Percentiles rank a stretch among this genome's conserved stretches.
Evolutionary conservation across 2,329 filamentous ascomycete genomes (phyloP).

Genomic region (Alternaria sp.): DNA sequence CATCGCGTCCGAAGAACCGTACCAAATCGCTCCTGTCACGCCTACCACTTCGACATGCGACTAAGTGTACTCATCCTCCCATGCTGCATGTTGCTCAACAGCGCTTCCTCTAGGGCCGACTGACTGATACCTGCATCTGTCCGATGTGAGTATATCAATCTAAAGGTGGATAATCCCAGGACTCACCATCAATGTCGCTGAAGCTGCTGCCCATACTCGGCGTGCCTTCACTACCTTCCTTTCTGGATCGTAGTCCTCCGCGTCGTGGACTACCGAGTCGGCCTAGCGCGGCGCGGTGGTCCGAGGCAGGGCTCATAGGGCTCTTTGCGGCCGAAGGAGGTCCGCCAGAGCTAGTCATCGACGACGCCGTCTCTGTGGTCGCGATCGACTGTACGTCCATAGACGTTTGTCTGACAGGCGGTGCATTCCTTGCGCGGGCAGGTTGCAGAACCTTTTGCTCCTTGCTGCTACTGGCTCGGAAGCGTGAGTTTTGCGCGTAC

Average conservation of each 20-base stretch:
- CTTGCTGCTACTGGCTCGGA: slow-evolving; percentile 2
- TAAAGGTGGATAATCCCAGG: background rate
- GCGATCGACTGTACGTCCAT: slow-evolving; percentile 28
- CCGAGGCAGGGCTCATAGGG: slow-evolving; percentile 54
- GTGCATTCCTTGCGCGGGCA: slow-evolving; percentile 5
- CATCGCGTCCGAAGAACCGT: background rate
- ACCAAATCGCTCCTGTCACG: slow-evolving; percentile 45
- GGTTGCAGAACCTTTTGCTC: slow-evolving; percentile 15
- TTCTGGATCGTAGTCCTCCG: slow-evolving; percentile 20
- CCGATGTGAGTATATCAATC: slow-evolving; percentile 6
- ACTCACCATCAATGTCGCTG: slow-evolving; percentile 77
- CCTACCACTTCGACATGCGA: slow-evolving; percentile 61
- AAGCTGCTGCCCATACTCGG: slow-evolving; percentile 72
- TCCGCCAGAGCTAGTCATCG: slow-evolving; percentile 57
- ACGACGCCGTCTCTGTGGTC: slow-evolving; percentile 52
- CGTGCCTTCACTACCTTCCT: slow-evolving; percentile 44
- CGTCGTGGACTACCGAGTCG: slow-evolving; percentile 61
- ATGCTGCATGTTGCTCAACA: slow-evolving; percentile 74
- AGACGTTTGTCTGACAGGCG: slow-evolving; percentile 16
- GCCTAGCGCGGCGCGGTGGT: slow-evolving; percentile 64
- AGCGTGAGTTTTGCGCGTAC: slow-evolving; percentile 16
- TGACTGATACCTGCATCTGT: slow-evolving; percentile 80
- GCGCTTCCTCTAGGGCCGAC: slow-evolving; percentile 77
- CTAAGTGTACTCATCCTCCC: slow-evolving; percentile 72
- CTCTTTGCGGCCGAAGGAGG: slow-evolving; percentile 25